phyloP scores from a whole-genome alignment of 192 early-diverging fungal species.

The Allomyces arbusculus region DNA sequence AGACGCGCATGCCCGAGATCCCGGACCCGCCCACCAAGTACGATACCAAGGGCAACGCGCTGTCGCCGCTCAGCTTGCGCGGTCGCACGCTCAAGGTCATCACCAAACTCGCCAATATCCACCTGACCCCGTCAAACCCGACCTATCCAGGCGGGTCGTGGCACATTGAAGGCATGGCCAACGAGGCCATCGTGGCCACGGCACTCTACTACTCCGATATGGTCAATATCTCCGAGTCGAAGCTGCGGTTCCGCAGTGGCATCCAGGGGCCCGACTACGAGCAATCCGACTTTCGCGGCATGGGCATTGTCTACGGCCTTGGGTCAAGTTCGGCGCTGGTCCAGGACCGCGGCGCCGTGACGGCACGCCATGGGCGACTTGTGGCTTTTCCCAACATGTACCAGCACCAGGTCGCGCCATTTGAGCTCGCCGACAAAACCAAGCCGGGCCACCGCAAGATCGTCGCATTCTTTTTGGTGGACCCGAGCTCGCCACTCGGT shows the following conservation, averaged over 20 bases:
- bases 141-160: conserved; percentile 28
- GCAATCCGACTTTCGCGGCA: conserved; percentile 7
- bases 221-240: conserved; percentile 43
- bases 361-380: conserved; percentile 31
- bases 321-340: too few species aligned
- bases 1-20: not conserved
- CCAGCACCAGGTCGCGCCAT: conserved; percentile 44
- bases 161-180: conserved; percentile 52
- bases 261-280: conserved; percentile 9
- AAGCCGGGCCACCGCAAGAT: conserved; percentile 47
- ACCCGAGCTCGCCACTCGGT: conserved; percentile 24
- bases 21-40: not conserved
- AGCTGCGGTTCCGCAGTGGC: conserved; percentile 27
- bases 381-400: conserved; percentile 50
- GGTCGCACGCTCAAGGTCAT: conserved; percentile 36
- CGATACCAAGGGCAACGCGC: too few species aligned
- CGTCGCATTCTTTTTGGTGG: conserved; percentile 46
- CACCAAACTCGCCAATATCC: conserved; percentile 47
- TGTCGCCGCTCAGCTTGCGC: conserved; percentile 2
- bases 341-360: conserved; percentile 23
- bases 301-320: too few species aligned
- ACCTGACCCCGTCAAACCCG: conserved; percentile 41
- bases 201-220: conserved; percentile 53
- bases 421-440: conserved; percentile 32
- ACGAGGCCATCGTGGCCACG: conserved; percentile 50